Conservation (phyloP, 2,329 filamentous ascomycete genomes). For the Sporothrix curviconia region DNA sequence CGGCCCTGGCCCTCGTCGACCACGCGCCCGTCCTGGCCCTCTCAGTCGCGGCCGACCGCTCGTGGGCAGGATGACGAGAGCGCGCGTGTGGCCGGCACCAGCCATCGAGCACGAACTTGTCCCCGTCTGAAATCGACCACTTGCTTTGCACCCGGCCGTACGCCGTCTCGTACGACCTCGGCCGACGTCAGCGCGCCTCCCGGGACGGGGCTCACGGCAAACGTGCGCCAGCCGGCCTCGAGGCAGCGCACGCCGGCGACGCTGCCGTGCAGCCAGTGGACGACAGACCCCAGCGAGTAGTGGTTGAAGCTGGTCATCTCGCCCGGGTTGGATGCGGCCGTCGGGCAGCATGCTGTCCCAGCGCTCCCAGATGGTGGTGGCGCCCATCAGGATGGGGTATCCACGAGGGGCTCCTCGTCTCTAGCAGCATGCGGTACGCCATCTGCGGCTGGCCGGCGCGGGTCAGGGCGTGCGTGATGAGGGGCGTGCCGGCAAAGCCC, state of each 20-base stretch:
- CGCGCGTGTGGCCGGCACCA: slow-evolving; percentile 17
- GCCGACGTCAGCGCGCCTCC: neutral
- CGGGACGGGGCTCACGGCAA: neutral
- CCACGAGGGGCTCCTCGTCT: slow-evolving; percentile 30
- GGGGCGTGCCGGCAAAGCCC: slow-evolving; percentile 25
- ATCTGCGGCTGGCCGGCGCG: slow-evolving; percentile 1
- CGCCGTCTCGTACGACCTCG: neutral
- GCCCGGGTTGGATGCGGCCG: slow-evolving; percentile 31
- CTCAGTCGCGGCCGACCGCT: neutral
- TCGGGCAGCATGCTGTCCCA: slow-evolving; percentile 35
- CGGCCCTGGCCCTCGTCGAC: neutral
- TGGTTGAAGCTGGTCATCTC: slow-evolving; percentile 38
- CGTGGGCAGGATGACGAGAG: slow-evolving; percentile 15
- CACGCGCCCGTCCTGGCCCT: neutral
- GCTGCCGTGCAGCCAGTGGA: slow-evolving; percentile 4
- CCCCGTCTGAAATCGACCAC: neutral
- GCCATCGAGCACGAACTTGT: slow-evolving; percentile 12
- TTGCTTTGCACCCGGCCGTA: slow-evolving; percentile 17
- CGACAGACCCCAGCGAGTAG: slow-evolving; percentile 32
- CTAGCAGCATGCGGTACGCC: slow-evolving; percentile 31
- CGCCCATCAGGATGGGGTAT: slow-evolving; percentile 33
- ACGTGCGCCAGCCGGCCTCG: slow-evolving; percentile 5
- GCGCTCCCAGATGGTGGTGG: slow-evolving; percentile 36
- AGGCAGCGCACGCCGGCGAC: neutral
- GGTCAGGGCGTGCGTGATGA: slow-evolving; percentile 19